phyloP scores from a whole-genome alignment of 2,329 filamentous ascomycete species.

The Hysterium pulicare region DNA sequence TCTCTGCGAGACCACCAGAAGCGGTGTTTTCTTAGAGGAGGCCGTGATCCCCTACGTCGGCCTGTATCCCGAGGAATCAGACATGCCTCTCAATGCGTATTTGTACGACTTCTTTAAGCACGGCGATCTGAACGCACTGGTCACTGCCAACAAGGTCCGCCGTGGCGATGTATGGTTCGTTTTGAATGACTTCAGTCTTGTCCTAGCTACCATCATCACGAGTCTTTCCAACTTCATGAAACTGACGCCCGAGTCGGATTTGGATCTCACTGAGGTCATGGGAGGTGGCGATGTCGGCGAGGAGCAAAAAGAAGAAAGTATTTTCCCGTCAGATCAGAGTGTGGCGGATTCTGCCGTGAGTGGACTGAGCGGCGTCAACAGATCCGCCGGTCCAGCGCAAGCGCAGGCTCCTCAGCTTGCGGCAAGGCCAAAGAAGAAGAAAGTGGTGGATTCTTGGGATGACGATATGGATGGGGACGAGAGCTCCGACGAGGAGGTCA shows the following conservation, averaged over 20 bases:
- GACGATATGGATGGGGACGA: conserved; percentile 38
- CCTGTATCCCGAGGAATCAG: conserved; percentile 55
- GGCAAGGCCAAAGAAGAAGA: conserved; percentile 38
- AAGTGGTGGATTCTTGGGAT: conserved; percentile 41
- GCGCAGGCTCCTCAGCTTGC: conserved; percentile 17
- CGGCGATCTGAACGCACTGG: conserved; percentile 60
- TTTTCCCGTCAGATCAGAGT: conserved; percentile 24
- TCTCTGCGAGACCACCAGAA: conserved; percentile 62
- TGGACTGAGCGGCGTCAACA: conserved; percentile 10
- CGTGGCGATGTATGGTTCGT: conserved; percentile 68
- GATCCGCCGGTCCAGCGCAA: conserved; percentile 14
- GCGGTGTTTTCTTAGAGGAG: conserved; percentile 71
- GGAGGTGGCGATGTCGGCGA: conserved; percentile 52
- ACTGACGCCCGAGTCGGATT: conserved; percentile 42
- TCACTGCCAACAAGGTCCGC: conserved; percentile 63
- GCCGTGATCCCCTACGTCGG: conserved; percentile 67
- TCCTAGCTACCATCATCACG: conserved; percentile 69
- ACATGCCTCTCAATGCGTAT: conserved; percentile 62
- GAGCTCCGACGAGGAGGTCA: conserved; percentile 13
- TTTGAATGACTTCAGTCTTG: conserved; percentile 63
- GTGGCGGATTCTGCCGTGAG: conserved; percentile 19
- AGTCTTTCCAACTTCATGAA: conserved; percentile 58
- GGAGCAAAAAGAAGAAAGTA: conserved; percentile 42
- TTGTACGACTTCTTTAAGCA: conserved; percentile 76
- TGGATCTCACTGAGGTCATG: conserved; percentile 51